phyloP scores from a whole-genome alignment of 768 basidiomycete species.

The Chalciporus sphaerocephalus region DNA sequence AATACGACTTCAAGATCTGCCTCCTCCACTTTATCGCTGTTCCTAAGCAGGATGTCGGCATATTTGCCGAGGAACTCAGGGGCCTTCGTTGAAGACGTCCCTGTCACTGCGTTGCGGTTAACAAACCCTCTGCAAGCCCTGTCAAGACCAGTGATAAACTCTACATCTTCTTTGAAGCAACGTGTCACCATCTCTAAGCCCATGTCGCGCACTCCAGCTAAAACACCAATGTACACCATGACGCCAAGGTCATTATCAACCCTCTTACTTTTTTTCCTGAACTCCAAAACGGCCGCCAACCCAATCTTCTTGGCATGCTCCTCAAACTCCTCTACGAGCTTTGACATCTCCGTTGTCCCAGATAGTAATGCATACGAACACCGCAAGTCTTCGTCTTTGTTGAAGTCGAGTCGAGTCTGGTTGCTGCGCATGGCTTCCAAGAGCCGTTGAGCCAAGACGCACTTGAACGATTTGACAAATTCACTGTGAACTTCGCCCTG shows the following conservation, averaged over 20 bases:
- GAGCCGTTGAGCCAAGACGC: constrained; percentile 86
- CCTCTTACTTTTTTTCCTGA: constrained; percentile 50
- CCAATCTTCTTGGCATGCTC: constrained; percentile 93
- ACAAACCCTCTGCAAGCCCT: constrained; percentile 95
- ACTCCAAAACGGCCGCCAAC: constrained; percentile 70
- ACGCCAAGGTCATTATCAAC: constrained; percentile 71
- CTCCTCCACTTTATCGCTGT: constrained; percentile 96
- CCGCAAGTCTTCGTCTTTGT: constrained; percentile 91
- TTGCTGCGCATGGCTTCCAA: constrained; percentile 86
- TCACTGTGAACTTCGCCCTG: constrained; percentile 86
- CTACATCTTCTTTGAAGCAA: constrained; percentile 88
- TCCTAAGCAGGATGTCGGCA: constrained; percentile 81
- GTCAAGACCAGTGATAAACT: constrained; percentile 90
- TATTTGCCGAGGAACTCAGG: constrained; percentile 92
- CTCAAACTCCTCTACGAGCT: constrained; percentile 87
- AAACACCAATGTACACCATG: constrained; percentile 89
- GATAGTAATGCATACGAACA: constrained; percentile 92
- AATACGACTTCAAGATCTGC: constrained; percentile 85
- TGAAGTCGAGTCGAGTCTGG: constrained; percentile 82
- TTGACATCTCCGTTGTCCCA: constrained; percentile 88
- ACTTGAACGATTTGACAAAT: constrained; percentile 80
- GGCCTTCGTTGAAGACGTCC: constrained; percentile 76
- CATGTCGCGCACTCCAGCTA: constrained; percentile 88
- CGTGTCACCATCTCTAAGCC: constrained; percentile 83
- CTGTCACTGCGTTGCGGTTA: constrained; percentile 88